These are phyloP conservation scores for Gloeopeniophorella convolvens DNA, from an alignment of 768 basidiomycete genomes.

Conservation along the genomic window DNA sequence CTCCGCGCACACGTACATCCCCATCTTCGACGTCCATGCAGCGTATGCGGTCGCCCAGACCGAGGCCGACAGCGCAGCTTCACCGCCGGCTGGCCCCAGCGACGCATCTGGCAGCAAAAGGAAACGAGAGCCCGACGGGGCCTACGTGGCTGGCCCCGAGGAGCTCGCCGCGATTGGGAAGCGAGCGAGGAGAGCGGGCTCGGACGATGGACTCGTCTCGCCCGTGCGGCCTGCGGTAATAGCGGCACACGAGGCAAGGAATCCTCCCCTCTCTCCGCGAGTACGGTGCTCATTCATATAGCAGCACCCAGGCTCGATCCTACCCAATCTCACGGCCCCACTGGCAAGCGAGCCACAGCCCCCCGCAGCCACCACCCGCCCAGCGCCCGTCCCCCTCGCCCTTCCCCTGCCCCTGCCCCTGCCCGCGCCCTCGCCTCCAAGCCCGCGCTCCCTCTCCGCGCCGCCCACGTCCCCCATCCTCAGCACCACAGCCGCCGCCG, in stretches of 20 bases:
- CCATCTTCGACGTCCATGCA: no score
- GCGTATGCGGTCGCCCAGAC: no score
- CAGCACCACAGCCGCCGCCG: background rate
- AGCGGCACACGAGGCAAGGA: no score
- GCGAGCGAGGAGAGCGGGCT: background rate
- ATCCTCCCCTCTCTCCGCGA: no score
- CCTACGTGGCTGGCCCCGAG: background rate
- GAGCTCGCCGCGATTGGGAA: background rate
- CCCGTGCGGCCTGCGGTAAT: background rate
- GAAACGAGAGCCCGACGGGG: background rate
- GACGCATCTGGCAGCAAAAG: conserved; percentile 5
- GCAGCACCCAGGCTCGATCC: no score
- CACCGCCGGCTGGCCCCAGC: background rate
- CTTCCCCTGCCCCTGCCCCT: background rate
- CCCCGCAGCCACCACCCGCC: no score
- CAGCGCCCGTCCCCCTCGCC: no score
- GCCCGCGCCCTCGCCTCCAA: conserved; percentile 1
- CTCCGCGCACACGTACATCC: no score
- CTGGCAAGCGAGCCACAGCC: no score
- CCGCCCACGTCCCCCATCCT: conserved; percentile 8
- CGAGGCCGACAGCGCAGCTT: no score
- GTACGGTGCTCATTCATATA: no score
- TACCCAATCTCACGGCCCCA: no score
- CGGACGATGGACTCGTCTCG: background rate
- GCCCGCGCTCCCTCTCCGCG: conserved; percentile 4